Evolutionary conservation across 202 grass and related monocot species (phyloP), one percentile per base, ranked within the genome.

Genomic region (Dendrocalamus latiflorus): DNA sequence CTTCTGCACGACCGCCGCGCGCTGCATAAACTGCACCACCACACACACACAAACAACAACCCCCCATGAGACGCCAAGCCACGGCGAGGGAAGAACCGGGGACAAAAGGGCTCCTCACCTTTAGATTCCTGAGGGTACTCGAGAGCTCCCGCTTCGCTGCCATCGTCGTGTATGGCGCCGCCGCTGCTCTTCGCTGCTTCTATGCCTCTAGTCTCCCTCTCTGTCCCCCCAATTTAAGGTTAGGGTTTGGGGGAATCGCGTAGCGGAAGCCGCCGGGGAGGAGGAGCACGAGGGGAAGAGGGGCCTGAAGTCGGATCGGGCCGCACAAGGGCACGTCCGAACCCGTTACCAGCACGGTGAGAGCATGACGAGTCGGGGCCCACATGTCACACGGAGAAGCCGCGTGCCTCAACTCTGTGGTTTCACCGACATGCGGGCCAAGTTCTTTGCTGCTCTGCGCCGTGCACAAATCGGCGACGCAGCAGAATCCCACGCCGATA

Each of bases 71-170:
- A 76, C 6, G 36, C 39, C 68, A 39, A 24, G 39, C 20, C 81
- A 74, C 65, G 36, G 49, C 44, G 30, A 41, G 30, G 24, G 49
- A 48, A 37, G 28, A 26, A 43, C 20, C 45, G 22, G 6, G 50
- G 72, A 1, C 7, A 22, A 49, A 45, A 44, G 25, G 55, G 6
- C 9, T 12, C 42, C 58, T 87, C 34, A 85, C 95, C 88, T 97
- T 97, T 4, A 97, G 84, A 50, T 91, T 94, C 88, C 70, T 89
- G 47, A 97, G 88, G 17, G 92, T 97, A 63, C 77, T 91, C 39
- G 95, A 97, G 71, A 97, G 90, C 92, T 94, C 95, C 61, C 92
- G 79, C 80, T 93, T 97, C 68, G 88, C 90, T 90, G 88, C 80
- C 88, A 90, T 90, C 67, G 33, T 21, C 13, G 18, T 53, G 41